Evolutionary conservation across 495 filamentous ascomycete genomes (phyloP), one percentile per base, ranked within the genome.

Genomic region (Xylaria longipes): DNA sequence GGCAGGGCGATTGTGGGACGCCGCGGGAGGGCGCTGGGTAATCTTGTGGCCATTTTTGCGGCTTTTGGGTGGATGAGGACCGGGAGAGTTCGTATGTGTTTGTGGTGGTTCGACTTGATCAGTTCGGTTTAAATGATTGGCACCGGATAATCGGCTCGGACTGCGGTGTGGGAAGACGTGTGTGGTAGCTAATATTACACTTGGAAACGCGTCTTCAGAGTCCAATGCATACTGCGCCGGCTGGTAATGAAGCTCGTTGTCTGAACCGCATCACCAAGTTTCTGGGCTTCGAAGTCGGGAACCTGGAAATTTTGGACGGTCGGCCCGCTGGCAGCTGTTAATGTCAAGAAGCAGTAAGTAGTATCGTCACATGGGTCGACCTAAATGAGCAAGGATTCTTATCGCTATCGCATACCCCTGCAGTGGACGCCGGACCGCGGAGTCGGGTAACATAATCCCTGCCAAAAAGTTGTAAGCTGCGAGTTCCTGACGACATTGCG

Each of bases 11-110:
- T 31, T 37, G 57, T 85, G 82, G 71, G 76, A 45, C 75, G 76
- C 69, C 70, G 76, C 17, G 72, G 73, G 63, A 67, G 69, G 62
- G 72, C 69, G 69, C 76, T 80, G 35, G 79, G 70, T 25, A 76
- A 69, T 64, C 73, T 60, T 61, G 78, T 69, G 37, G 77, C 73
- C 75, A 77, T 77, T 73, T 66, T 52, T 63, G 54, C 37, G 35
- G 46, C 68, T n/a, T 74, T 37, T 68, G 39, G 27, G 31, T 29
- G 39, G 17, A 35, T 68, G 61, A 43, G 39, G 46, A 46, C 54
- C 39, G 14, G 45, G 17, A 56, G 37, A 41, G 50, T 27, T 0
- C 8, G 11, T 22, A 17, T 2, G 27, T 25, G 8, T 15, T n/a
- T 7, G 43, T 7, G 43, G 41, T 48, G 9, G 58, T 31, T 66